Conservation (phyloP, 495 filamentous ascomycete genomes). For the Penicillium salamii region DNA sequence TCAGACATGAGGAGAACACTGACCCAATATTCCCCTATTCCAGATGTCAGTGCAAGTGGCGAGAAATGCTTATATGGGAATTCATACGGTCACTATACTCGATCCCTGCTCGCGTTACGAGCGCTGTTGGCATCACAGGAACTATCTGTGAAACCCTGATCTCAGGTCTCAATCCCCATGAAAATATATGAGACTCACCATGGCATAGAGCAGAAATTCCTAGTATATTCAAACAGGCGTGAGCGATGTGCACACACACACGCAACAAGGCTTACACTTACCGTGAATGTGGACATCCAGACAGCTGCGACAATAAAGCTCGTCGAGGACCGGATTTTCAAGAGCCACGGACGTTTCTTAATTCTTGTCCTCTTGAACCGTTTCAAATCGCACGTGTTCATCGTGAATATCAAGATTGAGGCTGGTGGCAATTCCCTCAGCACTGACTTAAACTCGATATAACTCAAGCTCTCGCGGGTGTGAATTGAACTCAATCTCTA, state of each 20-base stretch:
- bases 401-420: background rate
- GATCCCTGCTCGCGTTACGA: conserved; percentile 49
- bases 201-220: conserved; percentile 46
- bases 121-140: conserved; percentile 62
- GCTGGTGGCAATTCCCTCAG: background rate
- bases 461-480: background rate
- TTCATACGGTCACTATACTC: conserved; percentile 52
- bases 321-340: conserved; percentile 56
- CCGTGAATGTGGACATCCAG: conserved; percentile 61
- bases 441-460: background rate
- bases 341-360: conserved; percentile 35
- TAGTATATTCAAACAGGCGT: conserved; percentile 4
- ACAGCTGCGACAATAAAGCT: conserved; percentile 61
- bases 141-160: conserved; percentile 39
- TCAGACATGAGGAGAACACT: conserved; percentile 56
- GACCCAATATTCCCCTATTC: conserved; percentile 32
- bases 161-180: background rate
- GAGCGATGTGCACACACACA: background rate
- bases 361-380: background rate
- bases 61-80: conserved; percentile 14
- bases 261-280: conserved; percentile 31
- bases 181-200: conserved; percentile 18
- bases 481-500: too few relatives aligned
- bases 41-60: conserved; percentile 21
- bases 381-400: background rate